phyloP scores from a whole-genome alignment of 1,139 yeast genomes.

The Casaregolazyma suthepensis region DNA sequence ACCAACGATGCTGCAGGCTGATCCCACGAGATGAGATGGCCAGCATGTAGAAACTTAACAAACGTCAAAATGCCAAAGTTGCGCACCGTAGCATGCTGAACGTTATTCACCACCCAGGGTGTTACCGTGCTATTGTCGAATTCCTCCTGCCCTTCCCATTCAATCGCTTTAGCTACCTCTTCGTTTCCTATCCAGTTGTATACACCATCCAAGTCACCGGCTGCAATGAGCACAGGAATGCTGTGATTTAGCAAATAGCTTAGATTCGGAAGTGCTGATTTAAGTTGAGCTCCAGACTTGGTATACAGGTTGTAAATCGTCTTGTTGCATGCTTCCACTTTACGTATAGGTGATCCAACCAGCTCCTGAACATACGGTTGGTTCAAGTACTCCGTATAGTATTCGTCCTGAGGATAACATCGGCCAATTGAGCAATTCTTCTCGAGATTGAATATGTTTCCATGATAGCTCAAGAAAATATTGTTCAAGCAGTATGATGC shows the following conservation, averaged over 20 bases:
- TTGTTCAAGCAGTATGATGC: constrained; percentile 14
- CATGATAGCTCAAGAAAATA: constrained; percentile 13
- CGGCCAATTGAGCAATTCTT: constrained; percentile 15
- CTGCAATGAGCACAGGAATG: constrained; percentile 68
- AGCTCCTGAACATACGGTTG: constrained; percentile 62
- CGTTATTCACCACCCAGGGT: constrained; percentile 35
- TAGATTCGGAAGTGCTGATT: constrained; percentile 49
- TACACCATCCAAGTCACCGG: constrained; percentile 81
- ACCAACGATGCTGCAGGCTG: constrained; percentile 57
- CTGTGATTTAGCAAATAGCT: constrained; percentile 51
- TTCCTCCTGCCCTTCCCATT: constrained; percentile 44
- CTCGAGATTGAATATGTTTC: constrained; percentile 17
- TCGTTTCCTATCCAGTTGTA: constrained; percentile 84
- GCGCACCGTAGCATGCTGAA: constrained; percentile 53
- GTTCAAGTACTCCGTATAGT: constrained; percentile 64
- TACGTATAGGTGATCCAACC: constrained; percentile 83
- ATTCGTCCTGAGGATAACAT: constrained; percentile 69
- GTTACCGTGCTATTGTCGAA: constrained; percentile 26
- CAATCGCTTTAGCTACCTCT: constrained; percentile 64
- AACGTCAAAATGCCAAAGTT: constrained; percentile 53
- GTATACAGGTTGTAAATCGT: constrained; percentile 47
- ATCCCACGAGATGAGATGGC: constrained; percentile 64
- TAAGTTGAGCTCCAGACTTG: constrained; percentile 28
- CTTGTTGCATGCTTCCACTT: constrained; percentile 70
- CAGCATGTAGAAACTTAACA: constrained; percentile 60